phyloP scores from a whole-genome alignment of 73 alveolate species.

The Blepharisma japonicum region DNA sequence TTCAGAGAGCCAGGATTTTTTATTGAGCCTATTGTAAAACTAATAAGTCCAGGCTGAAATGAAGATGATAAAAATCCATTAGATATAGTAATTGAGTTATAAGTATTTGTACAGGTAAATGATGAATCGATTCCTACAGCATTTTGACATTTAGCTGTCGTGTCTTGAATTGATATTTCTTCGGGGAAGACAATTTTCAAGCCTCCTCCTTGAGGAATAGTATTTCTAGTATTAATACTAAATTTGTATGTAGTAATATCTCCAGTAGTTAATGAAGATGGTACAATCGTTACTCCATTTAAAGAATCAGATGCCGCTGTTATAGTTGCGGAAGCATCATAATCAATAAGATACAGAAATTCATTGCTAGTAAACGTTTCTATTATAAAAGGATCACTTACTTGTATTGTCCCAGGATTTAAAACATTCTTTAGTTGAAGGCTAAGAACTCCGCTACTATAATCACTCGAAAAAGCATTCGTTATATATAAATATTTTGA shows the following conservation, averaged over 20 bases:
- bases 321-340: neutral
- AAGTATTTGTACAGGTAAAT: conserved; percentile 8
- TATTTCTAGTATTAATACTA: neutral
- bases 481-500: too few relatives aligned
- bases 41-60: conserved; percentile 27
- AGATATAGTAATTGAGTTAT: conserved; percentile 20
- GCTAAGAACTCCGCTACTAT: conserved; percentile 23
- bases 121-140: conserved; percentile 8
- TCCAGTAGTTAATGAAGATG: neutral
- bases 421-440: conserved; percentile 34
- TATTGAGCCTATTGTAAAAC: conserved; percentile 30
- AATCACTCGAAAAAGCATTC: too few relatives aligned
- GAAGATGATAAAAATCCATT: conserved; percentile 31
- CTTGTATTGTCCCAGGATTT: conserved; percentile 33
- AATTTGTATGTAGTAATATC: neutral
- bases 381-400: conserved; percentile 30
- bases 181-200: conserved; percentile 33
- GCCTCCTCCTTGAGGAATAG: neutral
- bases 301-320: conserved; percentile 30
- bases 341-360: conserved; percentile 29
- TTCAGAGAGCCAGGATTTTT: too few relatives aligned
- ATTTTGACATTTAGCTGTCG: conserved; percentile 30
- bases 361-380: neutral
- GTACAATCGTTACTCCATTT: neutral
- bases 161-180: neutral